phyloP scores from a whole-genome alignment of 495 filamentous ascomycete species.

The Xylaria intraflava region DNA sequence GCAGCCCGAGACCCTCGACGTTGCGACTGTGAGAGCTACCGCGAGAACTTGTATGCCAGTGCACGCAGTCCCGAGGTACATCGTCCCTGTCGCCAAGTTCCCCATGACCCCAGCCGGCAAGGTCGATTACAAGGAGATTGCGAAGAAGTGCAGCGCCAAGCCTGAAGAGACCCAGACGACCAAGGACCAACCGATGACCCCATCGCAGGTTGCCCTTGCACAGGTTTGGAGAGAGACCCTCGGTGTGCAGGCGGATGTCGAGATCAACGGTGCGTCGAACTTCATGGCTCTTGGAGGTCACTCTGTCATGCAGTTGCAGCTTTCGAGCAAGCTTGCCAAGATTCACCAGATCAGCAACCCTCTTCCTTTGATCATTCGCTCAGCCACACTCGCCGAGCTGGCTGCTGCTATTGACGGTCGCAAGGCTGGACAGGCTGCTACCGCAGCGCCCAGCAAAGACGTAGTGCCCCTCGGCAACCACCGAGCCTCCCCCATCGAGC shows the following conservation, averaged over 20 bases:
- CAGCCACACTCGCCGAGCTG: constrained; percentile 4
- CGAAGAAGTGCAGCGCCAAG: background rate
- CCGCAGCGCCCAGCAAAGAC: background rate
- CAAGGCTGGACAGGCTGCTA: background rate
- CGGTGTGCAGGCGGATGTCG: background rate
- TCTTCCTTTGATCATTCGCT: background rate
- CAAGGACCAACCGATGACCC: background rate
- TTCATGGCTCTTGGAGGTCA: constrained; percentile 15
- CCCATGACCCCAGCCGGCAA: constrained; percentile 25
- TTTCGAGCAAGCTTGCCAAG: background rate
- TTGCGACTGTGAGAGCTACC: background rate
- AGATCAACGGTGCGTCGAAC: constrained; percentile 11
- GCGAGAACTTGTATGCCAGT: constrained; percentile 11
- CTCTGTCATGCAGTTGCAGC: background rate
- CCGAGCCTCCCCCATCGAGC: constrained; percentile 16
- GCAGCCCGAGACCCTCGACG: constrained; percentile 13
- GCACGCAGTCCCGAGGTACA: constrained; percentile 18
- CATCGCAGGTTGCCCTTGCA: background rate
- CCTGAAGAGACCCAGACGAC: background rate
- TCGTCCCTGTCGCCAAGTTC: constrained; percentile 17
- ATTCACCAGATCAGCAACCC: constrained; percentile 12
- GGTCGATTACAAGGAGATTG: constrained; percentile 22
- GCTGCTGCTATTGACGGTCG: constrained; percentile 5
- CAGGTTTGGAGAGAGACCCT: constrained; percentile 5
- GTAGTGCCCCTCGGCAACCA: background rate